Evolutionary conservation across 495 filamentous ascomycete genomes (phyloP), one percentile per base, ranked within the genome.

Genomic region (Xylaria telfairii): DNA sequence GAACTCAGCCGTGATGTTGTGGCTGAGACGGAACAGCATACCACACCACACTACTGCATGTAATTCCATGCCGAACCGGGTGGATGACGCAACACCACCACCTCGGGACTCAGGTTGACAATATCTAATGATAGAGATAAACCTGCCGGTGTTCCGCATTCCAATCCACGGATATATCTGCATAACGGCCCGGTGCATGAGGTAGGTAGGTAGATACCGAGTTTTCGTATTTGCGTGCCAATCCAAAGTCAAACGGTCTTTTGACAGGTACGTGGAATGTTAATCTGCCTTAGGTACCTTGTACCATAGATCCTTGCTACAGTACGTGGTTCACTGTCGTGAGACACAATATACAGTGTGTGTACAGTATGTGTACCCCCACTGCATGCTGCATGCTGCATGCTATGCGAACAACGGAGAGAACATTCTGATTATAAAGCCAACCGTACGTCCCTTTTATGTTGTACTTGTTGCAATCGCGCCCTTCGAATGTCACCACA

Each of bases 41-140:
- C 60, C 34, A 41, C 60, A 61, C 60, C 24, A 39, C 32, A 26
- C 60, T 63, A 30, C 60, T 63, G 60, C 60, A 44, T 46, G 39
- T 46, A 42, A 63, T 63, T 44, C 60, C 21, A 46, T 15, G 41
- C 5, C 46, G 41, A n/a, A 17, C 60, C 41, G 37, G 19, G 4
- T 30, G 9, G 39, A 39, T 63, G 60, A 63, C 60, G 60, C 17
- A 63, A 46, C 37, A n/a, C 39, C 28, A 24, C 60, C 24, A 63
- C 24, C 39, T 26, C 13, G 46, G 39, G 13, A 53, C 49, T 53
- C 9, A 53, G 49, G 21, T 19, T 28, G 1, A 3, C 24, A 24
- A 21, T 10, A 4, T 28, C 9, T 28, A 37, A 4, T 37, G 8
- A 37, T 37, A 37, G 3, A 8, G 8, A 37, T 37, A 37, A 37